A percentile compares a stretch with the other conserved stretches of the same genome.
Conservation (phyloP, 2,329 filamentous ascomycete genomes). For the Colletotrichum destructivum region DNA sequence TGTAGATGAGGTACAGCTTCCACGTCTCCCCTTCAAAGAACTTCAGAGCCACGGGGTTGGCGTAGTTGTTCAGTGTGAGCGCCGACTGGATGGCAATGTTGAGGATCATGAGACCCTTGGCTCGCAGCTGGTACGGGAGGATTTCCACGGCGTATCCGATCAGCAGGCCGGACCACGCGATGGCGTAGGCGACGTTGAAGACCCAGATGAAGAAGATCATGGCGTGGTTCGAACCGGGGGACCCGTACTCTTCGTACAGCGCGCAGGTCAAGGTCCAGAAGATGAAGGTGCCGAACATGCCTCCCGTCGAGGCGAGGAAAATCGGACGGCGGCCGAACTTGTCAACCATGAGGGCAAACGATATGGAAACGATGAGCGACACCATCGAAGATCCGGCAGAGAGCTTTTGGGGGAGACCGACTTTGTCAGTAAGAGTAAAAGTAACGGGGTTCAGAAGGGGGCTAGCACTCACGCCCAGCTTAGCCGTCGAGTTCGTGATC, state of each 20-base stretch:
- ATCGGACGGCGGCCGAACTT: conserved; percentile 66
- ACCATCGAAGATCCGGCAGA: conserved; percentile 71
- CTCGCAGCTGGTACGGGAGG: conserved; percentile 70
- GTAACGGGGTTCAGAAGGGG: too few relatives aligned
- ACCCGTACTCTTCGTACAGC: conserved; percentile 62
- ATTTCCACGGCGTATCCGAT: conserved; percentile 72
- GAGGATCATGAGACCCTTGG: conserved; percentile 74
- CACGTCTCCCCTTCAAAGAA: conserved; percentile 39
- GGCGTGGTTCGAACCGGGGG: conserved; percentile 63
- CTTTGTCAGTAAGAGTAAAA: neutral
- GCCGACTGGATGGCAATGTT: conserved; percentile 75
- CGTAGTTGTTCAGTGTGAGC: conserved; percentile 63
- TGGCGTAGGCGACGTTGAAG: conserved; percentile 71
- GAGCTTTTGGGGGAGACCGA: neutral
- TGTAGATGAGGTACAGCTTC: conserved; percentile 38
- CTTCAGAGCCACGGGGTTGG: conserved; percentile 45
- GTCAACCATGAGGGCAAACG: conserved; percentile 65
- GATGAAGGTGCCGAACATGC: conserved; percentile 63
- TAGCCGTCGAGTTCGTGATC: conserved; percentile 69
- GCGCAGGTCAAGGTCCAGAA: conserved; percentile 68
- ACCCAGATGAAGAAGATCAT: conserved; percentile 73
- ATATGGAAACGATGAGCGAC: conserved; percentile 69
- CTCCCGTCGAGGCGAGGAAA: conserved; percentile 64
- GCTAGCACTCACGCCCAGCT: conserved; percentile 61
- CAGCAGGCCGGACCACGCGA: conserved; percentile 71